phyloP scores from a whole-genome alignment of 2,329 filamentous ascomycete genomes.

The Aspergillus spinulosporus region DNA sequence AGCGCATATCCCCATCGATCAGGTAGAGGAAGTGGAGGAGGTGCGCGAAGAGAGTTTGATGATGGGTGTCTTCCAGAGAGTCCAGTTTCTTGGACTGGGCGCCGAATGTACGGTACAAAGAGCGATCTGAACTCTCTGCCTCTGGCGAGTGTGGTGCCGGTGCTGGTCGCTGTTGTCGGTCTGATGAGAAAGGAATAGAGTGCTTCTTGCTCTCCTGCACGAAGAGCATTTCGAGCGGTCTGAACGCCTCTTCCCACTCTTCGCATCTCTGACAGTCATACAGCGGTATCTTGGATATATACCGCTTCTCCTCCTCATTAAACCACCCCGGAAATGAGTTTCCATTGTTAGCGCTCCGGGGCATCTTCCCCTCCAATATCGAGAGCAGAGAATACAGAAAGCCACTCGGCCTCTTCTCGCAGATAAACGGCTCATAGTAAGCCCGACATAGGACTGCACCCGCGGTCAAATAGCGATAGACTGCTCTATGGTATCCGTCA shows the following conservation, averaged over 20 bases:
- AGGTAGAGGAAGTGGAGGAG: constrained; percentile 11
- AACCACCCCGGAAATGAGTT: constrained; percentile 1
- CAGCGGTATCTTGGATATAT: neutral
- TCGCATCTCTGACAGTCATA: neutral
- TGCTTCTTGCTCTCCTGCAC: constrained; percentile 1
- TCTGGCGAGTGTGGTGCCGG: neutral
- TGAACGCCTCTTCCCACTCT: neutral
- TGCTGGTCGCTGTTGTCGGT: too few relatives aligned
- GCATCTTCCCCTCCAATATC: neutral
- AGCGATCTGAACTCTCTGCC: neutral
- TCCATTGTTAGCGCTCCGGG: neutral
- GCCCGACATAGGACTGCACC: constrained; percentile 5
- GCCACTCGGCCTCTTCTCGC: neutral
- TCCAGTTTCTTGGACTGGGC: neutral
- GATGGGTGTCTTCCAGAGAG: neutral
- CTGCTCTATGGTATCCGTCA: constrained; percentile 3
- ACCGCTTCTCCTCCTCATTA: neutral
- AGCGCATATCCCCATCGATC: neutral
- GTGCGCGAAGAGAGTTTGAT: constrained; percentile 2
- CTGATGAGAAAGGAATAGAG: neutral
- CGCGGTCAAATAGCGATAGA: constrained; percentile 11
- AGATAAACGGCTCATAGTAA: constrained; percentile 1
- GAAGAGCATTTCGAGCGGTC: constrained; percentile 1
- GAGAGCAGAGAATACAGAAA: neutral
- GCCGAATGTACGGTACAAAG: neutral